phyloP scores from a whole-genome alignment of 768 basidiomycete species.

The Phylloporus arenicola region DNA sequence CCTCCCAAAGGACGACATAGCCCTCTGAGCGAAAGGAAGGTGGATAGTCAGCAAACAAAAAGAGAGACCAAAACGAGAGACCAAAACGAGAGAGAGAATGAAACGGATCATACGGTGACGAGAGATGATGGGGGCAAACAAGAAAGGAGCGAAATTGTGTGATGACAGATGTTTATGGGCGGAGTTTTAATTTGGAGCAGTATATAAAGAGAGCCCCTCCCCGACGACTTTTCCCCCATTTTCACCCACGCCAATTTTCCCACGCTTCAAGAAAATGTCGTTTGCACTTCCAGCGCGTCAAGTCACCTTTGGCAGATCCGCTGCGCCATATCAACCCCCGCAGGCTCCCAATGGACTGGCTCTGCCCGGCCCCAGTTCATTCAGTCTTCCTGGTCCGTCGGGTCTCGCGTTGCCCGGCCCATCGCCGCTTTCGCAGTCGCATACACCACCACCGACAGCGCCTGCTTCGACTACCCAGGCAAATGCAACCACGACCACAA shows the following conservation, averaged over 20 bases:
- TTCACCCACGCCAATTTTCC: slow-evolving; percentile 26
- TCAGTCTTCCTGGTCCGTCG: slow-evolving; percentile 38
- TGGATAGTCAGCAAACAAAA: background rate
- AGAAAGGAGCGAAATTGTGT: slow-evolving; percentile 10
- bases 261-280: slow-evolving; percentile 35
- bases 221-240: slow-evolving; percentile 11
- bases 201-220: slow-evolving; percentile 25
- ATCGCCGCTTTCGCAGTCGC: slow-evolving; percentile 47
- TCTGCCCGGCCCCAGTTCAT: slow-evolving; percentile 44
- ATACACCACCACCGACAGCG: slow-evolving; percentile 27
- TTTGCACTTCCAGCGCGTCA: slow-evolving; percentile 75
- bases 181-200: slow-evolving; percentile 24
- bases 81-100: background rate
- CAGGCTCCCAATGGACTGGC: slow-evolving; percentile 52
- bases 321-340: slow-evolving; percentile 40
- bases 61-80: background rate
- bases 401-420: slow-evolving; percentile 50
- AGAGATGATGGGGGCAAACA: slow-evolving; percentile 24
- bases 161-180: slow-evolving; percentile 20
- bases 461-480: slow-evolving; percentile 12
- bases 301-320: slow-evolving; percentile 69
- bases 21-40: too few species aligned
- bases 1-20: background rate
- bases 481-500: slow-evolving; percentile 30
- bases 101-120: slow-evolving; percentile 9